phyloP scores from a whole-genome alignment of 495 filamentous ascomycete genomes.

The Penicillium arizonense region DNA sequence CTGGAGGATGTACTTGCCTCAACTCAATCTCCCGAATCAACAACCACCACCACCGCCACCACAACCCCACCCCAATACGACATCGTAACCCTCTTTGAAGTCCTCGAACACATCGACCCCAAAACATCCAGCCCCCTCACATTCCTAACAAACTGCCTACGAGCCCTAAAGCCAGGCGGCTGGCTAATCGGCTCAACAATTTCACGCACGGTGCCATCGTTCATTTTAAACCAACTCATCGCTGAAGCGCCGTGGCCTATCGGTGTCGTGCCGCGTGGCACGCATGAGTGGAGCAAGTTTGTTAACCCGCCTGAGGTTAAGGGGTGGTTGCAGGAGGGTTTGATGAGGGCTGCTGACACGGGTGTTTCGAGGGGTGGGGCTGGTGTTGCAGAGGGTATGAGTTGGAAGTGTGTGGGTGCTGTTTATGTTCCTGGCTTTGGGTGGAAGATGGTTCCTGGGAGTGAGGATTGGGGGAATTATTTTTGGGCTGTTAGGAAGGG shows the following conservation, averaged over 20 bases:
- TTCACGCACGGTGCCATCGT: conserved; percentile 80
- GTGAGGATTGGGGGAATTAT: conserved; percentile 92
- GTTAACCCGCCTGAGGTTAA: conserved; percentile 82
- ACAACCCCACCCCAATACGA: conserved; percentile 49
- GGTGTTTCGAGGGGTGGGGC: conserved; percentile 48
- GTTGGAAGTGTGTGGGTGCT: conserved; percentile 67
- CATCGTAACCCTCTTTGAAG: conserved; percentile 86
- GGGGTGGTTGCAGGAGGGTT: conserved; percentile 51
- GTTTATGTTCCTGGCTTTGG: conserved; percentile 88
- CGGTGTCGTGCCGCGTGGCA: conserved; percentile 83
- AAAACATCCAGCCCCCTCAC: conserved; percentile 53
- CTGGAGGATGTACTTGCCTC: conserved; percentile 62
- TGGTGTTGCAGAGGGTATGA: conserved; percentile 47
- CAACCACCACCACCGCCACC: conserved; percentile 3
- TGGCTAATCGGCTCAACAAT: conserved; percentile 94
- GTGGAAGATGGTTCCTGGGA: conserved; percentile 80
- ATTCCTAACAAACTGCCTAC: conserved; percentile 67
- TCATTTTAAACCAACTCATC: conserved; percentile 86
- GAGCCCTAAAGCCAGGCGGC: conserved; percentile 82
- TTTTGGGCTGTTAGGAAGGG: conserved; percentile 84
- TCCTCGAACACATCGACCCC: conserved; percentile 79
- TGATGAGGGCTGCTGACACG: conserved; percentile 43
- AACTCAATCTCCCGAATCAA: neutral
- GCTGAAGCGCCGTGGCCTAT: conserved; percentile 79
- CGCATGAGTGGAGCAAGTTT: conserved; percentile 95